Conservation (phyloP, 768 basidiomycete genomes). For the Lactifluus volemus region DNA sequence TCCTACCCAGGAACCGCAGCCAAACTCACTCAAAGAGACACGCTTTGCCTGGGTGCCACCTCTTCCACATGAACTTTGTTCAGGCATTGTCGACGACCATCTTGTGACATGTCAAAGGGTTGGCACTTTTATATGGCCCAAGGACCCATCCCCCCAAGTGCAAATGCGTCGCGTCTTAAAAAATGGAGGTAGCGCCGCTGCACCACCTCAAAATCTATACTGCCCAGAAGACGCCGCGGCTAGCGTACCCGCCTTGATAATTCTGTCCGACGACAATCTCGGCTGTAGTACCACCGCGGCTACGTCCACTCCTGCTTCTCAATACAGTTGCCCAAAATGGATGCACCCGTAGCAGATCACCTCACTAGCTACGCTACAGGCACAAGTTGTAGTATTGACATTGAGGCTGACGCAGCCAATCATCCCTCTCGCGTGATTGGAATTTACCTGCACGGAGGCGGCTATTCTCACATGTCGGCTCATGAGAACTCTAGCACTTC, state of each 20-base stretch:
- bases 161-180: neutral
- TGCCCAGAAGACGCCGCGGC: neutral
- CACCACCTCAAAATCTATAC: neutral
- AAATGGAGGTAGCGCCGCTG: neutral
- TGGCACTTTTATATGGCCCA: constrained; percentile 44
- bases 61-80: constrained; percentile 32
- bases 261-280: neutral
- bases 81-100: constrained; percentile 35
- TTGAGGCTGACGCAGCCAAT: constrained; percentile 24
- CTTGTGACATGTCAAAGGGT: constrained; percentile 35
- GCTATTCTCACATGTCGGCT: constrained; percentile 50
- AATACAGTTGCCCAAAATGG: neutral
- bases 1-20: constrained; percentile 32
- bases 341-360: constrained; percentile 5
- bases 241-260: neutral
- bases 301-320: neutral
- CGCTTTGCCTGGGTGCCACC: constrained; percentile 42
- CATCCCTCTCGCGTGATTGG: constrained; percentile 31
- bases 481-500: constrained; percentile 42
- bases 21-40: constrained; percentile 33
- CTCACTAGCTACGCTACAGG: neutral
- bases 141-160: constrained; percentile 22
- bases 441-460: constrained; percentile 47
- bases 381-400: constrained; percentile 18
- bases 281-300: neutral